Evolutionary conservation across 2,329 filamentous ascomycete species (phyloP), one percentile per base, ranked within the genome.

Genomic region (Elsinoe perseae): DNA sequence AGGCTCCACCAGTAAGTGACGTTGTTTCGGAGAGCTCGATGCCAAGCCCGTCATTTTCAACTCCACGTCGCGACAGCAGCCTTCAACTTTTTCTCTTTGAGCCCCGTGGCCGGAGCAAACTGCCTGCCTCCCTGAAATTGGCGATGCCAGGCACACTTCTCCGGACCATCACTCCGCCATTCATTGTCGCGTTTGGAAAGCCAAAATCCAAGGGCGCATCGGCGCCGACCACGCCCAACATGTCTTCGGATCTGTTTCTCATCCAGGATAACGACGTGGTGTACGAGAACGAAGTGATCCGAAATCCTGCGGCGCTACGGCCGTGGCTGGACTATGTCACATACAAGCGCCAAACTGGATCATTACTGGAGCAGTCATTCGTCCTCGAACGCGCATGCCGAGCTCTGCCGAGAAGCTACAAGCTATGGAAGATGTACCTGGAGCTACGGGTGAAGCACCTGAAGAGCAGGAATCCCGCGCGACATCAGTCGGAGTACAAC

Each of bases 401-500:
- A 61, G 87, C 95, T 65, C 80, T 98, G 44, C 93, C 93, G 50
- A 83, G 93, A 63, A 97, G 92, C 25, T 98, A 95, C 77, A 98
- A 98, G 75, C 78, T 98, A 50, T 98, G 93, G 93, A 97, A 95
- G 74, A 84, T 95, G 82, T 98, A 97, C 72, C 82, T 98, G 62
- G 81, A 84, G 62, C 86, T 97, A 63, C 83, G 93, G 64, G 84
- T 82, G 56, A 87, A 86, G 64, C 69, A 70, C 56, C 52, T 71
- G 46, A 78, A 83, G 59, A 86, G 85, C 67, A 82, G 92, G 63
- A 97, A 95, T 69, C 84, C 92, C 10, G 87, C 88, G 56, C 80
- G 84, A 57, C 89, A 87, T 69, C 82, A 83, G 54, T 75, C 81
- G 58, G 91, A 98, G 67, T 97, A 86, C 72, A 81, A 84, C 67